These are phyloP conservation scores for Entomophthora muscae DNA, from an alignment of 371 early-diverging fungal species.

Conservation along the genomic window DNA sequence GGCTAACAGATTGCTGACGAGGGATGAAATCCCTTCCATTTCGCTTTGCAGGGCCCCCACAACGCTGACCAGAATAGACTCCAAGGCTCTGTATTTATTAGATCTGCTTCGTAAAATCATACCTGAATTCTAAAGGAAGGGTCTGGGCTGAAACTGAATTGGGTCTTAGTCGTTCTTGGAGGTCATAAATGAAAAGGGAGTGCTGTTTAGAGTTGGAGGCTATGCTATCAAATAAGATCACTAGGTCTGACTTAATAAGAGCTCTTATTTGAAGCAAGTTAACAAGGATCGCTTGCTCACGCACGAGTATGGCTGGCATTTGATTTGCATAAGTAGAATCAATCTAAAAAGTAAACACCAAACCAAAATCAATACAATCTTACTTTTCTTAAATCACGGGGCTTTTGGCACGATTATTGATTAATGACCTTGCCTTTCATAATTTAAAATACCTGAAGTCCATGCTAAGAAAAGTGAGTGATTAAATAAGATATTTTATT, in stretches of 20 bases:
- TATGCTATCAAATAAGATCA: slow-evolving; percentile 56
- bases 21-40: slow-evolving; percentile 38
- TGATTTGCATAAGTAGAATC: slow-evolving; percentile 59
- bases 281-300: slow-evolving; percentile 61
- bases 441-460: slow-evolving; percentile 25
- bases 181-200: slow-evolving; percentile 55
- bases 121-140: slow-evolving; percentile 55
- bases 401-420: slow-evolving; percentile 9
- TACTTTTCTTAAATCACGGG: slow-evolving; percentile 54
- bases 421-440: not conserved
- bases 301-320: slow-evolving; percentile 69
- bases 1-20: slow-evolving; percentile 39
- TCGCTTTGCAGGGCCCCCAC: slow-evolving; percentile 50
- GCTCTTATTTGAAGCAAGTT: slow-evolving; percentile 66
- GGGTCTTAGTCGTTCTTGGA: slow-evolving; percentile 47
- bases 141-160: slow-evolving; percentile 23
- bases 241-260: slow-evolving; percentile 57
- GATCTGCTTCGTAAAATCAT: slow-evolving; percentile 1
- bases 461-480: slow-evolving; percentile 22
- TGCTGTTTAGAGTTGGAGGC: slow-evolving; percentile 49
- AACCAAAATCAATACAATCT: not conserved
- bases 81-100: slow-evolving; percentile 35
- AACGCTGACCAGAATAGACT: slow-evolving; percentile 61
- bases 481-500: not conserved
- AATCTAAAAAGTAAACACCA: slow-evolving; percentile 22